Evolutionary conservation across 2,329 filamentous ascomycete species (phyloP), one percentile per base, ranked within the genome.

Genomic region (Colletotrichum camelliae): DNA sequence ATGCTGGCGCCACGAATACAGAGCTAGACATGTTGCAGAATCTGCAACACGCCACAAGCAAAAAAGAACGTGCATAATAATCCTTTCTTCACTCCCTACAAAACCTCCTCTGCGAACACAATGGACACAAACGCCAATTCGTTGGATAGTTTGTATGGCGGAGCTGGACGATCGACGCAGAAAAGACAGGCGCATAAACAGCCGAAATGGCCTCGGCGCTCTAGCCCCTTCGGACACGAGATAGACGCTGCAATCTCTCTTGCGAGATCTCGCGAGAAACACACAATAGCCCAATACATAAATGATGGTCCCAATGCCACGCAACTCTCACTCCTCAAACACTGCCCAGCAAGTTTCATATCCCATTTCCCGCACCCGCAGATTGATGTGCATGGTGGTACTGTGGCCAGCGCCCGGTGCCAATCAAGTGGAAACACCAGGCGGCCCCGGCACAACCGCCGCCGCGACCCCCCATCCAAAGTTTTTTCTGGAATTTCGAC

Each of bases 1-100:
- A 61, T 31, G 58, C 69, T 75, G 62, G 72, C 57, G 72, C 64
- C 37, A 52, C 67, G 35, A 39, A 43, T 29, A 61, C 67, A 57
- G 60, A 61, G 33, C 35, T 61, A 72, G 73, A 75, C 72, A 75
- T 68, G 69, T 72, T 75, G 69, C 73, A 75, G 73, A 75, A 43
- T 72, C 69, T 75, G 73, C 73, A 72, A 72, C 62, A 75, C 69
- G 73, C 73, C 62, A 75, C 73, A 64, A 43, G 55, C 35, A 39
- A 62, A 57, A 35, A 67, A 62, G 52, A 75, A 67, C 55, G 55
- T 72, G 69, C 69, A 75, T 72, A 62, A 29, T 67, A 62, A 29
- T 67, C 13, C 39, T 67, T 72, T 72, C 55, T 72, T 35, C 52
- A 48, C 55, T 66, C 10, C 29, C 27, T 18, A 62, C 10, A 64